Evolutionary conservation across 352 stramenopile genomes (phyloP).

Genomic region (Globisporangium irregulare): DNA sequence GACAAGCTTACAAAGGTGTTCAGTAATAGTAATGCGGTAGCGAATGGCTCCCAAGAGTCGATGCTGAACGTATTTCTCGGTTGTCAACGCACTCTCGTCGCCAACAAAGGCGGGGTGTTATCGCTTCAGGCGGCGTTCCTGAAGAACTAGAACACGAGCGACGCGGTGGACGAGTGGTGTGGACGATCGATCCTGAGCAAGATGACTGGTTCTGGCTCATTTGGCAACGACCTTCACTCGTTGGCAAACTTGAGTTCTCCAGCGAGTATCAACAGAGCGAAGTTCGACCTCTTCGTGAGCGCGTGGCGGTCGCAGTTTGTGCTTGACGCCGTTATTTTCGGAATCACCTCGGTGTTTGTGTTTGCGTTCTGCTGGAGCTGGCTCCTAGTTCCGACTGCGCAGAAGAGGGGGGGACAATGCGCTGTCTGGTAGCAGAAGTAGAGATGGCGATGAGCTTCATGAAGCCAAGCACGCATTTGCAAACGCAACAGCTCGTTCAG

Average conservation of each 20-base stretch:
- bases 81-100: constrained; percentile 6
- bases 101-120: constrained; percentile 3
- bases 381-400: background rate
- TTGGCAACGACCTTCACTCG: background rate
- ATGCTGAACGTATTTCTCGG: background rate
- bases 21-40: background rate
- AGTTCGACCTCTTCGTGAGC: constrained; percentile 3
- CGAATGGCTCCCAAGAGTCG: background rate
- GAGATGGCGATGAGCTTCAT: background rate
- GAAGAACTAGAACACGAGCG: constrained; percentile 5
- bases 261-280: constrained; percentile 1
- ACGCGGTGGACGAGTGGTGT: constrained; percentile 10
- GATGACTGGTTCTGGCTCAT: background rate
- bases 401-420: background rate
- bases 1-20: background rate
- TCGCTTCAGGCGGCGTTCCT: background rate
- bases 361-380: constrained; percentile 1
- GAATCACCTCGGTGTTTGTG: background rate
- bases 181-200: background rate
- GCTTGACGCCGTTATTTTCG: background rate
- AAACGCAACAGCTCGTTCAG: background rate
- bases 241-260: background rate
- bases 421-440: background rate
- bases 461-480: background rate
- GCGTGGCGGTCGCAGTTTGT: constrained; percentile 1